Percentiles rank a stretch among this genome's conserved stretches.
Evolutionary conservation across 352 stramenopile genomes (phyloP).

Genomic region (Pythium aristosporum): DNA sequence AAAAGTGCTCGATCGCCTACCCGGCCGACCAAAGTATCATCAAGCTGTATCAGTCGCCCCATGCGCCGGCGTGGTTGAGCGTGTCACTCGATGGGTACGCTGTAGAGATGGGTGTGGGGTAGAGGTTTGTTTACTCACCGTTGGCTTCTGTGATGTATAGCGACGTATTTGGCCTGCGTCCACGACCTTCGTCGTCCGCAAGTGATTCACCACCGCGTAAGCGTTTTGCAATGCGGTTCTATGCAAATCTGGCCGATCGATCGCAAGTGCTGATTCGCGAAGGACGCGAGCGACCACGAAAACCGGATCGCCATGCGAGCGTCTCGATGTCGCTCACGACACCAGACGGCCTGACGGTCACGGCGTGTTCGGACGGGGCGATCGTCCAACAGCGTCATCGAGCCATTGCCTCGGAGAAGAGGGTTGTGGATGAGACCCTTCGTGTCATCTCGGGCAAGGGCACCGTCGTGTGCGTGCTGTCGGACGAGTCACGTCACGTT

Average conservation of each 20-base stretch:
- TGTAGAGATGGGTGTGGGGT: neutral
- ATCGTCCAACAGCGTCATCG: slow-evolving; percentile 39
- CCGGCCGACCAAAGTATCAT: slow-evolving; percentile 72
- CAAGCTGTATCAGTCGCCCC: slow-evolving; percentile 43
- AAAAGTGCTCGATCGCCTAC: slow-evolving; percentile 54
- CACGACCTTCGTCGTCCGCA: neutral
- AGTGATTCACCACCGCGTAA: neutral
- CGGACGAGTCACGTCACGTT: slow-evolving; percentile 34
- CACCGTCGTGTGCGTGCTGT: slow-evolving; percentile 47
- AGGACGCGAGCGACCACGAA: slow-evolving; percentile 34
- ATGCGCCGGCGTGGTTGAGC: slow-evolving; percentile 51
- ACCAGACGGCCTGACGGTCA: slow-evolving; percentile 50
- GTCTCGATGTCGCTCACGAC: slow-evolving; percentile 50
- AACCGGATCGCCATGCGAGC: slow-evolving; percentile 48
- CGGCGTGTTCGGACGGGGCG: slow-evolving; percentile 55
- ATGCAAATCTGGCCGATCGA: slow-evolving; percentile 54
- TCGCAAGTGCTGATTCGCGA: slow-evolving; percentile 45
- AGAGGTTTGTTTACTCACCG: neutral
- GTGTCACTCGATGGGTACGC: slow-evolving; percentile 59
- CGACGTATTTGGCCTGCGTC: slow-evolving; percentile 61
- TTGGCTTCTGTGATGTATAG: slow-evolving; percentile 25
- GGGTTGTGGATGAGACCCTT: slow-evolving; percentile 28
- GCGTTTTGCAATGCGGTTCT: slow-evolving; percentile 43
- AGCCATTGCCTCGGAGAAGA: neutral
- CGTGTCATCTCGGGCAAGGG: slow-evolving; percentile 63